Base-by-base conservation (phyloP, 2,329 filamentous ascomycete genomes). In the Diplodia seriata region DNA sequence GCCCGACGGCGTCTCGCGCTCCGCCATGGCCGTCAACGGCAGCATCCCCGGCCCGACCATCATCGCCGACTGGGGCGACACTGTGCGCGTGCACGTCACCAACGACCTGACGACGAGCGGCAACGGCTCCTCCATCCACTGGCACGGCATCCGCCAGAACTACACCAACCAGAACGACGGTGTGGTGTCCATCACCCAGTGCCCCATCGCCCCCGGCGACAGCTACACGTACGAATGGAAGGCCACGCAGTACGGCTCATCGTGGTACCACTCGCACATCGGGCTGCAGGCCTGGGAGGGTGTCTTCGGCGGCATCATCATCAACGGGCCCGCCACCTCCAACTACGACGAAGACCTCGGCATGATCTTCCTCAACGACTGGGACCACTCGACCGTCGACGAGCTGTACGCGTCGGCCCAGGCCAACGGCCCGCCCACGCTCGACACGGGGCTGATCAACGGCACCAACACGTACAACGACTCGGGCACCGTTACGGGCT, bases 41-140 rank as follows among this genome's bases (percentile, higher is more conserved):
- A 68, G 66, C 50, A 55, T 68, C 12, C 66, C 66, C 2, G 66
- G 66, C 15, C 66, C 66, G 4, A 68, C 66, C 33, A 68, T 68
- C 38, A 33, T 55, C 9, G 67, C 80, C 67, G 74, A 81, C 71
- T 74, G 84, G 83, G 83, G 80, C 33, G 80, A 83, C 68, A 79
- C 70, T 43, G 79, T 89, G 6, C 73, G 76, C 12, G 72, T 64
- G 5, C 56, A 74, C 4, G 83, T 90, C 7, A 84, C 78, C 40
- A 90, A 89, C 74, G 71, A 79, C 63, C 64, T 83, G 76, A 77
- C 77, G 7, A 74, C 81, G 69, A 68, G 66, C 57, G 40, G 47
- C 23, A 90, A 90, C 70, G 87, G 87, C 49, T 89, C 87, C 9
- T 82, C 82, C 8, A 85, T 90, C 20, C 88, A 90, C 73, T 90